Evolutionary conservation across 208 protist genomes (phyloP), one percentile per base, ranked within the genome.

Genomic region (Leptomonas pyrrhocoris): DNA sequence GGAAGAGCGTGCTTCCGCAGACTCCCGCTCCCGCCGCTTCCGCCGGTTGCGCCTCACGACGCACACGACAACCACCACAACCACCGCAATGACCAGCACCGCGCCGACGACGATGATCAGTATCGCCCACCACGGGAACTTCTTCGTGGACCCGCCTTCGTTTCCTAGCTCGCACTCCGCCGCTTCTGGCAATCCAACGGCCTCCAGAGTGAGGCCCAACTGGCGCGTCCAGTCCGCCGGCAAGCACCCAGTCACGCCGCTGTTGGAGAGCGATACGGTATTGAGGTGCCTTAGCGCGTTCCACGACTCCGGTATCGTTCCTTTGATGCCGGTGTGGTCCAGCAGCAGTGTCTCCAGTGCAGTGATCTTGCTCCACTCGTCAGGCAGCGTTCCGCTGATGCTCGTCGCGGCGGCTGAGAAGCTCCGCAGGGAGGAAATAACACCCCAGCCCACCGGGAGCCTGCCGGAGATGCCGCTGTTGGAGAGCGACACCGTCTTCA

Each of bases 51-150:
- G 51, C 13, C 51, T 4, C 25, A 46, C 55, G 21, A 30, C 36
- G 45, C 42, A 51, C 34, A 27, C 6, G 19, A 40, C 45, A 11
- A 54, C 31, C 18, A n/a, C 19, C 7, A 54, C 59, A 5, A 30
- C 45, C 9, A 21, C 25, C 8, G 28, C 21, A 28, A 65, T 15
- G 11, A 54, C 28, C 16, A 31, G 28, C 12, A 65, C 59, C 30
- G 9, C 12, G 46, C 45, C 59, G 59, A 65, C 28, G 36, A 65
- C 46, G 19, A 65, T 38, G 30, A 65, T 54, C 36, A 65, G 45
- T 2, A 62, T 62, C 31, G 57, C 57, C 57, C 57, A 62, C 57
- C 57, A 62, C 40, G 57, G 57, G 40, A 62, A 62, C 40, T 27
- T 50, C 57, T 54, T n/a, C n/a, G n/a, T 65, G 36, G 34, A 43